Evolutionary conservation across 352 stramenopile genomes (phyloP), one percentile per base, ranked within the genome.

Genomic region (Pythium plurisporium): DNA sequence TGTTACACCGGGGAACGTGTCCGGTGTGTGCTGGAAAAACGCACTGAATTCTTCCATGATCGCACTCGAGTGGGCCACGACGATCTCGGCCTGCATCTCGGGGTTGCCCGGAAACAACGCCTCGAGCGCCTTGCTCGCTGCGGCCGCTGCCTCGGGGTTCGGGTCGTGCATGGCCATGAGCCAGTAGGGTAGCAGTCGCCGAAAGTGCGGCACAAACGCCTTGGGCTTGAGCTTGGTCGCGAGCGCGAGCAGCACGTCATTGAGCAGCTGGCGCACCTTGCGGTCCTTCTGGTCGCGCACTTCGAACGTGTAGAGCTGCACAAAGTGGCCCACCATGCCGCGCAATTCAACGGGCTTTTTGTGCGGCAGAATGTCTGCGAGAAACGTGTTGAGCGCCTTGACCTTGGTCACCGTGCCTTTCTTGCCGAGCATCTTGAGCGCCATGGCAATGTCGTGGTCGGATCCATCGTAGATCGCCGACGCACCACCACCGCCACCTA

Each of bases 361-460:
- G 3, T 74, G 69, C 11, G 84, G 84, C 38, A 94, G 40, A 4
- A 91, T 82, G 14, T 85, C 72, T 0, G 46, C 31, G 12, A 89
- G 49, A 19, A 94, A 74, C 20, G 55, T 77, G n/a, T 80, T 63
- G 22, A 94, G 69, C 50, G 84, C 82, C 72, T 94, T 94, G 46
- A 65, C 76, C 66, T 94, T 94, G 46, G 82, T 92, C 62, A 91
- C 79, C 0, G 69, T 64, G 41, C 80, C 84, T 50, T 91, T 91
- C 69, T 94, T 94, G 33, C 74, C 76, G 38, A 94, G 63, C 82
- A 91, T 90, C 65, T 94, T 94, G 53, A 94, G 77, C 36, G 76
- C 77, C 58, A 92, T 62, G 23, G 76, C 56, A 43, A 94, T 82
- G 26, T 90, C 82, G 51, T 89, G 75, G 73, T 94, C 84, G 15